These are phyloP conservation scores for Boletus barrowsii DNA, from an alignment of 768 basidiomycete species.

Conservation along the genomic window DNA sequence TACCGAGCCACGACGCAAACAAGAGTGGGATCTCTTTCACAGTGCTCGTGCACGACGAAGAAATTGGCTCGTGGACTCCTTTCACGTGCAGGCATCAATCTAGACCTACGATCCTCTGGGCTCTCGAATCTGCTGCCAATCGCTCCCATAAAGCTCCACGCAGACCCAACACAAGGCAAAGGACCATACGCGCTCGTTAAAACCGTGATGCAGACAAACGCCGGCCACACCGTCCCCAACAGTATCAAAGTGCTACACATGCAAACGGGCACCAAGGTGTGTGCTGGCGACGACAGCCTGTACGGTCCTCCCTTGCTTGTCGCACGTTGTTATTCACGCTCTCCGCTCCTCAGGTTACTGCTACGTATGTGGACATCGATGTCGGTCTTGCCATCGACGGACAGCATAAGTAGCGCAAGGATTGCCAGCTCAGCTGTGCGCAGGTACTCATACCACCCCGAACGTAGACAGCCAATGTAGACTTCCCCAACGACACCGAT, in stretches of 20 bases:
- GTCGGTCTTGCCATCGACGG: slow-evolving; percentile 46
- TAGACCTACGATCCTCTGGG: slow-evolving; percentile 39
- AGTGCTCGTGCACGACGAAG: slow-evolving; percentile 46
- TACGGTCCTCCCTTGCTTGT: slow-evolving; percentile 25
- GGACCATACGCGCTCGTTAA: slow-evolving; percentile 26
- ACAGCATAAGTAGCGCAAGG: slow-evolving; percentile 29
- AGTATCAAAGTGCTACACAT: slow-evolving; percentile 36
- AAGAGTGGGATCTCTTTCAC: slow-evolving; percentile 35
- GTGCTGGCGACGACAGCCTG: slow-evolving; percentile 54
- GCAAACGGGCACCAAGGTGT: slow-evolving; percentile 35
- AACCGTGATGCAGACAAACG: slow-evolving; percentile 37
- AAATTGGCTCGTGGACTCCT: slow-evolving; percentile 40
- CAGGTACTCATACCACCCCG: slow-evolving; percentile 11
- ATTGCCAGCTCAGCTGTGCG: slow-evolving; percentile 10
- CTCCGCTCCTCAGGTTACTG: slow-evolving; percentile 30
- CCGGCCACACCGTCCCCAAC: slow-evolving; percentile 23
- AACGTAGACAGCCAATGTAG: background rate
- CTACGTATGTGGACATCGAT: slow-evolving; percentile 47
- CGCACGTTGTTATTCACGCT: background rate
- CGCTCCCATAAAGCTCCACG: background rate
- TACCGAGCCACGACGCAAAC: slow-evolving; percentile 21
- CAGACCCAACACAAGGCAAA: slow-evolving; percentile 11
- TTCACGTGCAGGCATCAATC: slow-evolving; percentile 40
- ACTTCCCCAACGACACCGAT: slow-evolving; percentile 12
- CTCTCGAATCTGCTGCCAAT: slow-evolving; percentile 25